phyloP scores from a whole-genome alignment of 169 alveolate genomes.

The Hepatocystis sp. region DNA sequence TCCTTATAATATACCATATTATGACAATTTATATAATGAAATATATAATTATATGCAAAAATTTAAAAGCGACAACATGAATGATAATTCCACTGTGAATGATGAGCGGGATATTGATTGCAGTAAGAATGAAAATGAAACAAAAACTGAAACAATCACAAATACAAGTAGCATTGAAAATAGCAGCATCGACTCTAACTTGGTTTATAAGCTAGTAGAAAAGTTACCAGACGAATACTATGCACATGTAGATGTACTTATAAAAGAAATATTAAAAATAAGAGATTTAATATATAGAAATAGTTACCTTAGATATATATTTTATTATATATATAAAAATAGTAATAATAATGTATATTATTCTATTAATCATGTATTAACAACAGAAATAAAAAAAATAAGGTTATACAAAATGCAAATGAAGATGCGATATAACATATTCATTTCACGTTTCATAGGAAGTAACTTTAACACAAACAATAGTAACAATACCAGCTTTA shows the following conservation, averaged over 20 bases:
- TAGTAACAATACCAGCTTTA: not conserved
- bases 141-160: too few species aligned
- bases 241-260: constrained; percentile 26
- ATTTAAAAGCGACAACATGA: not conserved
- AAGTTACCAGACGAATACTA: constrained; percentile 28
- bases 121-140: too few species aligned
- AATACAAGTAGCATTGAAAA: too few species aligned
- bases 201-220: too few species aligned
- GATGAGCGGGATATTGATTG: too few species aligned
- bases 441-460: constrained; percentile 63
- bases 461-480: not conserved
- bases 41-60: constrained; percentile 40
- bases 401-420: constrained; percentile 34
- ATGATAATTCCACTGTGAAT: not conserved
- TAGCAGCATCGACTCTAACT: too few species aligned
- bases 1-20: constrained; percentile 46
- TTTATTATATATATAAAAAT: constrained; percentile 51
- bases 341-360: not conserved
- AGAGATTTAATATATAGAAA: constrained; percentile 65
- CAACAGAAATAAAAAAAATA: constrained; percentile 30
- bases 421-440: constrained; percentile 33
- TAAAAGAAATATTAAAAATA: constrained; percentile 44
- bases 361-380: constrained; percentile 15
- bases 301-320: constrained; percentile 48
- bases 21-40: constrained; percentile 63